Conservation (phyloP, 768 basidiomycete genomes). For the Gloeopeniophorella convolvens region DNA sequence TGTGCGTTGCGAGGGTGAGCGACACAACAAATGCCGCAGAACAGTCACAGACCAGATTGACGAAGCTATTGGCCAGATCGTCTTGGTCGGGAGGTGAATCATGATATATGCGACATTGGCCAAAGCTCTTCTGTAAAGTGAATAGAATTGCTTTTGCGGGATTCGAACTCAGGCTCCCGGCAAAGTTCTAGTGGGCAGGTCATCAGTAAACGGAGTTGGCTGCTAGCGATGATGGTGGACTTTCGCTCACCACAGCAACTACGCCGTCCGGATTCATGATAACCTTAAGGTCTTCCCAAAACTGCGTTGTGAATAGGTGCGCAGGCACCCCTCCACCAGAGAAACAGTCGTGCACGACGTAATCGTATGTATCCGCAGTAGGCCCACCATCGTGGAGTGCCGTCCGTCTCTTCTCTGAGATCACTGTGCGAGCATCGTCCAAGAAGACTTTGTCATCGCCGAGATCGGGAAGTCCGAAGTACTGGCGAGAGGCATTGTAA, state of each 20-base stretch:
- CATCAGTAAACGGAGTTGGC: neutral
- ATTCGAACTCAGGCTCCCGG: conserved; percentile 57
- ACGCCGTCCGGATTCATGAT: conserved; percentile 66
- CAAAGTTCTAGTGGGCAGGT: conserved; percentile 60
- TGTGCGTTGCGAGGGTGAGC: conserved; percentile 26
- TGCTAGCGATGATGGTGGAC: too few relatives aligned
- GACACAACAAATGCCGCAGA: neutral
- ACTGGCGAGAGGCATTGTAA: conserved; percentile 71
- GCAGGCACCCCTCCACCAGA: conserved; percentile 89
- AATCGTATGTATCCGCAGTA: conserved; percentile 43
- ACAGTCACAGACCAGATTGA: conserved; percentile 59
- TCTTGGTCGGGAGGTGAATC: conserved; percentile 50
- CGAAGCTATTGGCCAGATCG: conserved; percentile 44
- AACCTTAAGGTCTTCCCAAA: conserved; percentile 66
- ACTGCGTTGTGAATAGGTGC: conserved; percentile 78
- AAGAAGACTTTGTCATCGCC: conserved; percentile 56
- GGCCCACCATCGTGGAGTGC: conserved; percentile 25
- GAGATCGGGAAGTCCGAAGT: conserved; percentile 73
- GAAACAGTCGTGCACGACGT: conserved; percentile 88
- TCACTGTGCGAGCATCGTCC: conserved; percentile 56
- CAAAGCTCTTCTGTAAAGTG: conserved; percentile 68
- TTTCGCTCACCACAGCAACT: conserved; percentile 64
- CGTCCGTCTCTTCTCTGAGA: conserved; percentile 22
- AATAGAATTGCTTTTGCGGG: conserved; percentile 59
- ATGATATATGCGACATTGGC: conserved; percentile 76